These are phyloP conservation scores for Leptographium radiaticola DNA, from an alignment of 2,329 filamentous ascomycete species.

Conservation along the genomic window DNA sequence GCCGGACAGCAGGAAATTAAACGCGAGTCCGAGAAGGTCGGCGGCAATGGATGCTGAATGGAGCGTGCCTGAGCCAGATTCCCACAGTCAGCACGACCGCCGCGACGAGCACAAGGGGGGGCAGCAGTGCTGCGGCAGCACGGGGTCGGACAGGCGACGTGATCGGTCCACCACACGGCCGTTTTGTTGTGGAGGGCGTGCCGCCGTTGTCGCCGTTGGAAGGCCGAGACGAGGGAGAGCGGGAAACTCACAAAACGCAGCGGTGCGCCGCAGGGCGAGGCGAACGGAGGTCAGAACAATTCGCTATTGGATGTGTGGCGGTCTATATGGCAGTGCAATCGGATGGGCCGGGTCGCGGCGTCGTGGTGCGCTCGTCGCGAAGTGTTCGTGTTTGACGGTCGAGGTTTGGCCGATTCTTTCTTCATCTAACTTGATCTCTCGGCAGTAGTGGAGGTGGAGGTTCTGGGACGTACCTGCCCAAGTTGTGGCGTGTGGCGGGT, in stretches of 20 bases:
- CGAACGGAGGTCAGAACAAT: neutral
- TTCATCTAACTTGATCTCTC: constrained; percentile 7
- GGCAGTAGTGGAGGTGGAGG: constrained; percentile 10
- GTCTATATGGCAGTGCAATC: neutral
- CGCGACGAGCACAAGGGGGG: neutral
- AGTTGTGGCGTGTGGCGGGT: constrained; percentile 9
- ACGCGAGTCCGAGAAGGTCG: neutral
- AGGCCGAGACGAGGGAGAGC: neutral
- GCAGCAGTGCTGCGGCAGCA: neutral
- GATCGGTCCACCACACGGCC: neutral
- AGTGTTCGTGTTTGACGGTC: neutral
- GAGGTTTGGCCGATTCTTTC: constrained; percentile 9
- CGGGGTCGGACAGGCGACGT: neutral
- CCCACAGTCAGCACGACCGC: neutral
- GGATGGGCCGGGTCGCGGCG: neutral
- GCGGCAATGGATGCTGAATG: neutral
- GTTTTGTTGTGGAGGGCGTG: neutral
- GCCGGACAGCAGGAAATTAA: neutral
- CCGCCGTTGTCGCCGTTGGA: neutral
- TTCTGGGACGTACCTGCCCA: constrained; percentile 11
- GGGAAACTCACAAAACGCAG: constrained; percentile 2
- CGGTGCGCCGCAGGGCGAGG: neutral
- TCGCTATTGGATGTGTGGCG: neutral
- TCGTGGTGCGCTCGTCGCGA: neutral
- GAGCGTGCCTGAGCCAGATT: neutral